Base-by-base conservation (phyloP, 2,329 filamentous ascomycete genomes). In the Dichotomopilus funicola region DNA sequence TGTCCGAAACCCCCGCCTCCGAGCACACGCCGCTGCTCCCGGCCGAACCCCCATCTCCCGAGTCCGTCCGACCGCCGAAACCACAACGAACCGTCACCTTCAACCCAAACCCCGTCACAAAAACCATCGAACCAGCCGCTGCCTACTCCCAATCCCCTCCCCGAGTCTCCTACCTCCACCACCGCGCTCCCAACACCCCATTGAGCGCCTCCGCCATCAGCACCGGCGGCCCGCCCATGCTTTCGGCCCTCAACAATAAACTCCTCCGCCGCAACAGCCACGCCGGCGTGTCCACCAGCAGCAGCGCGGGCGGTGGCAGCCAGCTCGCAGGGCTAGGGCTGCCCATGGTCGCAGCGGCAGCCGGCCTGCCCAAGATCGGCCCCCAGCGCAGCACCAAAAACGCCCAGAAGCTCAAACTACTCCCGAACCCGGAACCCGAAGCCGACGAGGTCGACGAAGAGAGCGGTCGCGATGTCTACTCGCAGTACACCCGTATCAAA, bases 401-500 rank as follows among this genome's bases (percentile, higher is more conserved):
- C 61, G 90, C 90, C 1, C 91, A 97, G 75, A 99, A 99, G 75
- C 79, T 99, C 59, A 99, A 99, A 74, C 80, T 99, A n/a, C 76
- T 99, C 12, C 94, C 94, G 0, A 94, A 94, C 67, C 91, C 91
- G 0, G 89, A 95, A 57, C 79, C 89, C 45, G 89, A 82, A 38
- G 87, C 91, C 44, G 83, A 78, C 63, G 19, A 27, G 3, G 77
- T 61, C 6, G 91, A 97, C 59, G 92, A 96, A 66, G 92, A 96
- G 71, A 94, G 89, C 66, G 91, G 91, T 8, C 80, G 91, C 61
- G 94, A 99, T 69, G 94, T 99, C 36, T 99, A 99, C 73, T 92
- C 91, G 33, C 94, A 99, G 70, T 97, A 96, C 70, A 96, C 92
- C 7, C 82, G 94, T 45, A 99, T 99, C 73, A 97, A 97, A 71